Percentiles rank a stretch among this genome's conserved stretches.
Conservation (phyloP, 257 asterid genomes). For the Scutellaria baicalensis region DNA sequence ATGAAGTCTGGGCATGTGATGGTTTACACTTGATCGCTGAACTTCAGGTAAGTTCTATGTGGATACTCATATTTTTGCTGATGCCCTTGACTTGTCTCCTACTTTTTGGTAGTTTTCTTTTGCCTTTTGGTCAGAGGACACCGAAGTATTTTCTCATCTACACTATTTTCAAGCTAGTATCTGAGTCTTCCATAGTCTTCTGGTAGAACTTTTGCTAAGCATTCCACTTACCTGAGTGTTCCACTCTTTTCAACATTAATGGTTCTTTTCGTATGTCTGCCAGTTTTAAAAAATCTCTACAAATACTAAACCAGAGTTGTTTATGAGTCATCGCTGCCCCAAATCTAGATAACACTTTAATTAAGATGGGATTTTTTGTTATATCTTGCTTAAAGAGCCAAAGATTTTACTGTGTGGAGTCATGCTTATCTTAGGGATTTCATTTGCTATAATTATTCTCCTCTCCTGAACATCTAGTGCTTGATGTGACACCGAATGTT, state of each 20-base stretch:
- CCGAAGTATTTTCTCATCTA: neutral
- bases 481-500: neutral
- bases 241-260: neutral
- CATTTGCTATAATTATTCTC: neutral
- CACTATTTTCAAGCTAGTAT: neutral
- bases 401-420: neutral
- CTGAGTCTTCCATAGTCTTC: neutral
- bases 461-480: neutral
- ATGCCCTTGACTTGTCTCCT: constrained; percentile 51
- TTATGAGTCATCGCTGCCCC: neutral
- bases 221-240: neutral
- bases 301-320: neutral
- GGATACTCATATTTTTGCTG: constrained; percentile 44
- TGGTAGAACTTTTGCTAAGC: neutral
- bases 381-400: neutral
- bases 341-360: neutral
- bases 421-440: neutral
- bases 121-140: neutral
- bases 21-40: constrained; percentile 96
- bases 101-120: neutral
- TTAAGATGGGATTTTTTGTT: neutral
- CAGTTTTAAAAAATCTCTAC: neutral
- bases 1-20: constrained; percentile 65
- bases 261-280: neutral
- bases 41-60: constrained; percentile 84